Base-by-base conservation (phyloP, 441 rosid genomes). In the Syzygium syzygioides region DNA sequence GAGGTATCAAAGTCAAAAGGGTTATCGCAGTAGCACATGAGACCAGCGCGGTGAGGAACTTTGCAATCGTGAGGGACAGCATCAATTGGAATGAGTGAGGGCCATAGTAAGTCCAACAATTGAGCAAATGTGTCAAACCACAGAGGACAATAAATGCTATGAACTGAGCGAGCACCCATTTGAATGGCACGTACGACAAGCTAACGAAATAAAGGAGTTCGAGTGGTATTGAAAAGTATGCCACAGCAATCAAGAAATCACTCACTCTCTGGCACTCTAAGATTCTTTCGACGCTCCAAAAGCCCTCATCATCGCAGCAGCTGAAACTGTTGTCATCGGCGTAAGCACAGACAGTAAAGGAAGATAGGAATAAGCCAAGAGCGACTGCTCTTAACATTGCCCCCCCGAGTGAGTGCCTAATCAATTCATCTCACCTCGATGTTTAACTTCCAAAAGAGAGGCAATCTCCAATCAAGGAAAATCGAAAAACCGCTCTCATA, bases 121-220 rank as follows among this genome's bases (percentile, higher is more conserved):
- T 95, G 86, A 95, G 93, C 92, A 95, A 88, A 90, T 95, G 98
- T 71, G 96, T 93, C 92, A 95, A 91, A 7, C 98, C 98, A 87
- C 98, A 95, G 64, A 95, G 96, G 60, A 95, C 98, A 23, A 95
- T 95, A 87, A 95, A 95, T 5, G 95, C 95, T 37, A 95, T 93
- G 91, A 95, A 95, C 55, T 93, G 92, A 88, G 92, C 90, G 32
- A 95, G 95, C 66, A 95, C 98, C 98, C 98, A 95, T 94, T 95
- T 95, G 92, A 95, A 95, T 28, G 98, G 98, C 86, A 95, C 91
- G 71, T 94, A 92, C 32, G 98, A 92, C 91, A 93, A 94, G 91
- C 96, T 95, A 86, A 95, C 91, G 87, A 95, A 95, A 94, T 94
- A 95, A 60, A 95, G 95, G n/a, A 95, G 93, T 92, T 95, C 98